Evolutionary conservation across 2,329 filamentous ascomycete species (phyloP), one percentile per base, ranked within the genome.

Genomic region (Periglandula ipomoeae): DNA sequence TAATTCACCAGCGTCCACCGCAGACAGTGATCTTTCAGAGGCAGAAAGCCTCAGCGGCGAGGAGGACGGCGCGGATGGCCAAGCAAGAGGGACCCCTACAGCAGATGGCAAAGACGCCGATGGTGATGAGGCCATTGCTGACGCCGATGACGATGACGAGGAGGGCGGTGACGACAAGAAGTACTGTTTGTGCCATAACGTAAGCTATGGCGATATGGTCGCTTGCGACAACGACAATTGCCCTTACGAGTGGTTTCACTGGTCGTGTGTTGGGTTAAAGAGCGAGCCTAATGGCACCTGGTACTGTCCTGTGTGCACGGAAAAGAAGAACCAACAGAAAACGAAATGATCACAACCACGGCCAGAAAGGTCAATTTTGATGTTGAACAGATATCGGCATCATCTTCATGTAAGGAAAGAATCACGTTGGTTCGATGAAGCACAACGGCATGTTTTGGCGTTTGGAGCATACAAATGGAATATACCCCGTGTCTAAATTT

Each of bases 191-290:
- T 93, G 87, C 65, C 84, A 90, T 63, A 85, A 85, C 58, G 84
- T 90, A 55, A 89, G 85, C 65, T 89, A 87, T 61, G 87, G 87
- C 52, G 85, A 91, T 61, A 93, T 93, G 87, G 87, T 93, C 54
- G 87, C 86, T 26, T 93, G 87, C 69, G 87, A 93, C 70, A 91
- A 91, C 64, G 81, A 85, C 50, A 76, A 83, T 55, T 93, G 87
- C 66, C 81, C 82, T 42, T 87, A 80, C 60, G 87, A 93, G 68
- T 93, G 87, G 87, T 93, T 93, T 65, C 87, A 93, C 68, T 93
- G 87, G 85, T 81, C 73, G 39, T 85, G 82, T 58, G 82, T 85
- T 44, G 79, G 81, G 19, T 71, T 85, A 27, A 84, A 82, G 65
- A 82, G 76, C 57, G 81, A 84, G 61, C 82, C 82, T 7, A 78